phyloP scores from a whole-genome alignment of 345 rosid species.

The Populus alba region DNA sequence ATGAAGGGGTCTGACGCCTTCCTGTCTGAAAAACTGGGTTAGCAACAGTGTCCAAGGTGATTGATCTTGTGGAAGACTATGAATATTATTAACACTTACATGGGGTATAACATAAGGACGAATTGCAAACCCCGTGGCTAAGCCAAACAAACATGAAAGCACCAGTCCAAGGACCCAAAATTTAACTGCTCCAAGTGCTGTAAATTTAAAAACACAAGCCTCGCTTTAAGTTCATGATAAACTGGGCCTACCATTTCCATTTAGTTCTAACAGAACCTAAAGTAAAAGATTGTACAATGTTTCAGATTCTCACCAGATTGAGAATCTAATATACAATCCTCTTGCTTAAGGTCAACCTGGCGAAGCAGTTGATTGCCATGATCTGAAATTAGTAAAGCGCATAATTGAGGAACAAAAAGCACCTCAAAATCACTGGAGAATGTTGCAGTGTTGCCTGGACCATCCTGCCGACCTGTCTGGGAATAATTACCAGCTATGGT shows the following conservation, averaged over 20 bases:
- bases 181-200: constrained; percentile 37
- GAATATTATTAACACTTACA: constrained; percentile 39
- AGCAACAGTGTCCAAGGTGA: constrained; percentile 18
- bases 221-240: neutral
- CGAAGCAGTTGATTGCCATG: constrained; percentile 57
- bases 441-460: constrained; percentile 69
- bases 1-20: constrained; percentile 33
- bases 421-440: constrained; percentile 61
- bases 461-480: constrained; percentile 43
- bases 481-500: constrained; percentile 64
- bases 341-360: constrained; percentile 57
- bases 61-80: neutral
- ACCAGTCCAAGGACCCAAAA: constrained; percentile 36
- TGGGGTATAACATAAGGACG: constrained; percentile 30
- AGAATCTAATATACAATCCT: constrained; percentile 53
- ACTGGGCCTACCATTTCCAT: neutral
- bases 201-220: neutral
- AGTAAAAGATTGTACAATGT: neutral
- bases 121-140: constrained; percentile 33
- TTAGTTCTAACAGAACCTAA: neutral
- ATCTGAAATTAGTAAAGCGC: constrained; percentile 62
- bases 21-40: constrained; percentile 63
- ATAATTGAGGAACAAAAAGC: constrained; percentile 45
- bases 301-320: constrained; percentile 35
- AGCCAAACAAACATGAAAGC: constrained; percentile 42